Conservation (phyloP, 73 alveolate species). For the Halteria grandinella region DNA sequence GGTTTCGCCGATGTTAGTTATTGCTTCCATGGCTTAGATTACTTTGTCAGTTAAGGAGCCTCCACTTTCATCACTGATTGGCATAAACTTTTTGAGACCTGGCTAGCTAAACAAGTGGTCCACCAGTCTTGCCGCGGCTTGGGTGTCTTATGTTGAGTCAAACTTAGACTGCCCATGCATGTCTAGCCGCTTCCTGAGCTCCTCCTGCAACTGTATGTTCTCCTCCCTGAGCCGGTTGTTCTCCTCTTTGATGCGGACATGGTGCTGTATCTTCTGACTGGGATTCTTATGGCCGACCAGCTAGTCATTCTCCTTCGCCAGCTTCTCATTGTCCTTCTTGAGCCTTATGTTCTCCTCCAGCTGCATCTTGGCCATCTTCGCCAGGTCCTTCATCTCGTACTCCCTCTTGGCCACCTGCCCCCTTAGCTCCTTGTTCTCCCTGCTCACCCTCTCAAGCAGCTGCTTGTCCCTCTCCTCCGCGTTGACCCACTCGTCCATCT, state of each 20-base stretch:
- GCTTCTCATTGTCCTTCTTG: conserved; percentile 29
- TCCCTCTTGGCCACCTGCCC: conserved; percentile 21
- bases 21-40: conserved; percentile 40
- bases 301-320: conserved; percentile 18
- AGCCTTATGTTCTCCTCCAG: conserved; percentile 29
- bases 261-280: conserved; percentile 55
- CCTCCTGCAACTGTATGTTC: conserved; percentile 38
- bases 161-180: neutral
- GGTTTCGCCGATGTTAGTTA: conserved; percentile 1
- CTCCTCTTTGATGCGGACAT: conserved; percentile 60
- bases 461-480: conserved; percentile 31
- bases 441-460: neutral
- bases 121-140: conserved; percentile 17
- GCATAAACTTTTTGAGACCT: conserved; percentile 22
- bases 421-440: conserved; percentile 36
- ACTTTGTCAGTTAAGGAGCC: conserved; percentile 15
- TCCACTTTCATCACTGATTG: conserved; percentile 9
- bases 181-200: conserved; percentile 19
- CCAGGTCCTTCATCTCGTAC: conserved; percentile 41
- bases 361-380: neutral
- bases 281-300: conserved; percentile 57
- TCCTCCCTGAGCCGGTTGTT: conserved; percentile 60
- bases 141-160: neutral
- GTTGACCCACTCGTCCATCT: conserved; percentile 25
- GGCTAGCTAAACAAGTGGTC: conserved; percentile 44